Evolutionary conservation across 2,329 filamentous ascomycete species (phyloP).

Genomic region (Parastagonospora nodorum): DNA sequence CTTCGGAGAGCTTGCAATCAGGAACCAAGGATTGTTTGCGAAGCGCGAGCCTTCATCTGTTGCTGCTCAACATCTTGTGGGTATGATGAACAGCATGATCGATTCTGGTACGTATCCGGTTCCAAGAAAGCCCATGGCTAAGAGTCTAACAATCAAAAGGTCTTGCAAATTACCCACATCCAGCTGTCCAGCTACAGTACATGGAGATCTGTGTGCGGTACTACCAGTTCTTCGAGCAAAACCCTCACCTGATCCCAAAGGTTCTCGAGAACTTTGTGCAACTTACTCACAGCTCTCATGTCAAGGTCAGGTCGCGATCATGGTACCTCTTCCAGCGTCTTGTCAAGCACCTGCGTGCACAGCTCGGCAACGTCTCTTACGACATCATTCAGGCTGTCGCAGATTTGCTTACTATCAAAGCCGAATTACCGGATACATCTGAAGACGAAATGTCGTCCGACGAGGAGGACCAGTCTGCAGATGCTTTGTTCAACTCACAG

Average conservation of each 20-base stretch:
- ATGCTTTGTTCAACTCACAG: constrained; percentile 88
- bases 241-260: constrained; percentile 78
- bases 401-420: constrained; percentile 87
- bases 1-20: constrained; percentile 92
- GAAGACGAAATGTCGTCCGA: constrained; percentile 93
- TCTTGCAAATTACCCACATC: constrained; percentile 83
- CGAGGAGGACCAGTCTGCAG: constrained; percentile 85
- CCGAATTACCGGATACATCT: constrained; percentile 79
- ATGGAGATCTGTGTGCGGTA: constrained; percentile 99
- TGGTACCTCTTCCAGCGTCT: constrained; percentile 98
- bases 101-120: constrained; percentile 71
- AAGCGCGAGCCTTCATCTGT: constrained; percentile 82
- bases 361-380: constrained; percentile 88
- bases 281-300: constrained; percentile 84
- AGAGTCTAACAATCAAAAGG: constrained; percentile 55
- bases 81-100: constrained; percentile 96
- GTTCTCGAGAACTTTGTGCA: constrained; percentile 91
- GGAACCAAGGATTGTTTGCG: constrained; percentile 80
- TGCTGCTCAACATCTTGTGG: constrained; percentile 79
- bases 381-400: constrained; percentile 88
- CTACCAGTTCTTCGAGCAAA: constrained; percentile 86
- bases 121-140: not conserved
- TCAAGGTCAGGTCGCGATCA: constrained; percentile 84
- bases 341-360: constrained; percentile 81
- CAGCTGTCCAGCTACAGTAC: constrained; percentile 90